These are phyloP conservation scores for Aleurites moluccanus DNA, from an alignment of 441 rosid species.

Conservation along the genomic window DNA sequence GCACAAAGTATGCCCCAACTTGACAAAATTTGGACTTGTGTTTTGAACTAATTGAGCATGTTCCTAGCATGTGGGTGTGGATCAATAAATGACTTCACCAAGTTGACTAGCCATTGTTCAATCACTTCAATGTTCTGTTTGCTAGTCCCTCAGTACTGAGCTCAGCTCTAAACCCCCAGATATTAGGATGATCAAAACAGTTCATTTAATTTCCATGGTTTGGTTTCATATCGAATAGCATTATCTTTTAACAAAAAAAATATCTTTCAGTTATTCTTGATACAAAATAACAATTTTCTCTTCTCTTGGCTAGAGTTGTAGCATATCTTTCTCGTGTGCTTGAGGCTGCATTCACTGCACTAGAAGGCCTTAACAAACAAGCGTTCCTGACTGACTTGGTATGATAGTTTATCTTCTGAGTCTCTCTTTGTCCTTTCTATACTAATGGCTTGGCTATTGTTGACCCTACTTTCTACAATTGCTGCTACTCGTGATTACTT, in stretches of 20 bases:
- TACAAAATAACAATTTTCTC: slow-evolving; percentile 19
- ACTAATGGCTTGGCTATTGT: not conserved
- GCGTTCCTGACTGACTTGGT: slow-evolving; percentile 97
- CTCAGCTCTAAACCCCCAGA: slow-evolving; percentile 1
- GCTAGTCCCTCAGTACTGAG: not conserved
- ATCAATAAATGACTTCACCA: not conserved
- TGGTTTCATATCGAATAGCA: not conserved
- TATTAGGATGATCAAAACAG: not conserved
- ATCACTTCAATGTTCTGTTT: slow-evolving; percentile 2
- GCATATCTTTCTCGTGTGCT: slow-evolving; percentile 98
- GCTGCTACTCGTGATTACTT: slow-evolving; percentile 10
- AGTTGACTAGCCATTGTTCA: slow-evolving; percentile 4
- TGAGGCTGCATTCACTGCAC: slow-evolving; percentile 93
- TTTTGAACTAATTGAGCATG: slow-evolving; percentile 11
- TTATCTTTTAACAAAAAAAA: not conserved
- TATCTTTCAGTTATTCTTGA: slow-evolving; percentile 8
- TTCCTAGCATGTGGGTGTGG: not conserved
- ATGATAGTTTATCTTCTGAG: slow-evolving; percentile 27
- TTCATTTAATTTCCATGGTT: not conserved
- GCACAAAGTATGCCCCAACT: slow-evolving; percentile 67
- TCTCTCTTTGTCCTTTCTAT: slow-evolving; percentile 10
- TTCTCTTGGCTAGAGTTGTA: slow-evolving; percentile 65
- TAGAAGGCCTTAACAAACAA: slow-evolving; percentile 98
- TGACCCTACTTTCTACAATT: not conserved
- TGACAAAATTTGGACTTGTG: slow-evolving; percentile 14